Conservation (phyloP, 129 eudicot genomes). For the Ambrosia artemisiifolia region DNA sequence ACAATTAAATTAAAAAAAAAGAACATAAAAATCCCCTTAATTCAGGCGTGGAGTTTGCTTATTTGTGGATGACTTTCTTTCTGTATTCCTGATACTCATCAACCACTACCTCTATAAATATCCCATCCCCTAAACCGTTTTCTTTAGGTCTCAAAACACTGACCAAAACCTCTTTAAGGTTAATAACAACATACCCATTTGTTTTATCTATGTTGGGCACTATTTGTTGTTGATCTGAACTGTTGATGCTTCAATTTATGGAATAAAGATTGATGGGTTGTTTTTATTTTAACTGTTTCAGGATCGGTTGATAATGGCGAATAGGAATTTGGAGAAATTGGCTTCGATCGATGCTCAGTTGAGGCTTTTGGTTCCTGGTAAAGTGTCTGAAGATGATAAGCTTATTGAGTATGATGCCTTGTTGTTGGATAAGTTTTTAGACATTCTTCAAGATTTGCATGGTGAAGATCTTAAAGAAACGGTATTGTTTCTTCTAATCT, state of each 20-base stretch:
- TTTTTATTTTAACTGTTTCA: slow-evolving; percentile 11
- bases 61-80: slow-evolving; percentile 10
- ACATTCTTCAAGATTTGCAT: slow-evolving; percentile 91
- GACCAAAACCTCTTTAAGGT: background rate
- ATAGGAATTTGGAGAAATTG: slow-evolving; percentile 76
- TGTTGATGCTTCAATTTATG: too few species aligned
- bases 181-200: background rate
- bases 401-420: slow-evolving; percentile 93
- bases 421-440: slow-evolving; percentile 87
- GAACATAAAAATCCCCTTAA: background rate
- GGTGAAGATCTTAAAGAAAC: slow-evolving; percentile 94
- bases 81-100: background rate
- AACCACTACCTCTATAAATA: slow-evolving; percentile 31
- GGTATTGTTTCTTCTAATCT: slow-evolving; percentile 28
- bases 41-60: slow-evolving; percentile 10
- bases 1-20: background rate
- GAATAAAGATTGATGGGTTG: background rate
- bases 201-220: slow-evolving; percentile 2
- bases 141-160: slow-evolving; percentile 16
- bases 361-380: slow-evolving; percentile 84
- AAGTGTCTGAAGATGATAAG: slow-evolving; percentile 95
- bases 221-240: background rate
- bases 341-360: slow-evolving; percentile 96
- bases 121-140: slow-evolving; percentile 7
- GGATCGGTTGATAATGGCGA: slow-evolving; percentile 48